A percentile compares a stretch with the other conserved stretches of the same genome.
phyloP scores from a whole-genome alignment of 495 filamentous ascomycete genomes.

The Hypoxylon crocopeplum region DNA sequence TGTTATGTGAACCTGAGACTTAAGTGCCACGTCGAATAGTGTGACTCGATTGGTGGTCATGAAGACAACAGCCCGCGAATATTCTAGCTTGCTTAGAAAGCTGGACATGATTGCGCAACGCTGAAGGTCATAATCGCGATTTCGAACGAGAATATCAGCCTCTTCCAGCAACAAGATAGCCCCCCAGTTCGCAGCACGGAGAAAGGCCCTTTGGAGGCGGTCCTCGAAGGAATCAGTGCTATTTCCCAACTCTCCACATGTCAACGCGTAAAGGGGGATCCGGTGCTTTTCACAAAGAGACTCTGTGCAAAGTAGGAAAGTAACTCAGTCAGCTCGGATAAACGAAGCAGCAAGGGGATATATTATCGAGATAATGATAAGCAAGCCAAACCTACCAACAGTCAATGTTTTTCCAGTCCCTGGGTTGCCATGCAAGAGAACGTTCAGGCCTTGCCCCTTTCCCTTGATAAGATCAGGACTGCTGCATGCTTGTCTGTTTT shows the following conservation, averaged over 20 bases:
- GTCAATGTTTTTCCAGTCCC: neutral
- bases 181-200: neutral
- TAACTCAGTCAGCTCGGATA: no score
- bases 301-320: no score
- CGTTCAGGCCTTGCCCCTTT: neutral
- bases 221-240: neutral
- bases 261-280: neutral
- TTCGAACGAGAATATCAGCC: neutral
- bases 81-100: neutral
- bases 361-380: no score
- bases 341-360: no score
- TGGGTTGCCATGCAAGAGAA: neutral
- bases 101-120: neutral
- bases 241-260: neutral
- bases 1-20: neutral
- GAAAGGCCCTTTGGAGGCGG: neutral
- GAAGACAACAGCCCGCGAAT: neutral
- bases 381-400: neutral
- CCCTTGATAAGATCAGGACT: neutral
- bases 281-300: neutral
- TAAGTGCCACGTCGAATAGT: neutral
- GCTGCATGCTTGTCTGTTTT: neutral
- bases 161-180: neutral
- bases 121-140: neutral
- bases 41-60: neutral